phyloP scores from a whole-genome alignment of 768 basidiomycete species.

The Kwoniella mangroviensis region DNA sequence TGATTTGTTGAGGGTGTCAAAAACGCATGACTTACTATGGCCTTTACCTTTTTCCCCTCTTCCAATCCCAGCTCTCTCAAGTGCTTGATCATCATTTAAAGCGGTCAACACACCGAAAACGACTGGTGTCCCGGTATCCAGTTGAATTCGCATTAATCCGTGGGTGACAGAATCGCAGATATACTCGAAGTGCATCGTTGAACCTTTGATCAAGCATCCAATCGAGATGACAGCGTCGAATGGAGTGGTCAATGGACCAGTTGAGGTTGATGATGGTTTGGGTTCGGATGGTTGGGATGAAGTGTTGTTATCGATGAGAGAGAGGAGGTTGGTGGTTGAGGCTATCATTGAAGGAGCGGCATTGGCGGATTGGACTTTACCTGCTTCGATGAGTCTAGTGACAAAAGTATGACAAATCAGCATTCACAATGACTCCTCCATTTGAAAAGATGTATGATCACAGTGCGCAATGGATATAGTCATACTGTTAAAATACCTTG shows the following conservation, averaged over 20 bases:
- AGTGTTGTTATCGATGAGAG: slow-evolving; percentile 63
- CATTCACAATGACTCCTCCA: no score
- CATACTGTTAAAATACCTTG: no score
- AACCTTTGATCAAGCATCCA: slow-evolving; percentile 96
- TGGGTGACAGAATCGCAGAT: slow-evolving; percentile 93
- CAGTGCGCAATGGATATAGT: no score
- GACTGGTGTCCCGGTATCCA: slow-evolving; percentile 91
- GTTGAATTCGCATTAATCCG: slow-evolving; percentile 89
- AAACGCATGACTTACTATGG: slow-evolving; percentile 67
- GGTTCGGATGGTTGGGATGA: slow-evolving; percentile 60
- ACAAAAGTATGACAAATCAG: slow-evolving; percentile 1
- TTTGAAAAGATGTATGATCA: neutral
- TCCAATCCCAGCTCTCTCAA: slow-evolving; percentile 90
- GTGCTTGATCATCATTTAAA: slow-evolving; percentile 88
- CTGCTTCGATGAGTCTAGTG: slow-evolving; percentile 81
- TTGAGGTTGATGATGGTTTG: neutral
- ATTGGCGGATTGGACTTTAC: slow-evolving; percentile 77
- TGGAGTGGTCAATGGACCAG: slow-evolving; percentile 59
- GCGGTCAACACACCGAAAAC: slow-evolving; percentile 96
- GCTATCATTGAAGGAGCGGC: slow-evolving; percentile 79
- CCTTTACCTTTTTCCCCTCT: slow-evolving; percentile 67
- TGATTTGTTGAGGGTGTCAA: neutral
- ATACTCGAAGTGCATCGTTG: slow-evolving; percentile 99
- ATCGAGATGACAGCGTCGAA: slow-evolving; percentile 97
- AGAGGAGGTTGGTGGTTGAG: slow-evolving; percentile 59